Conservation (phyloP, 1,284 basidiomycete genomes). For the Phellopilus nigrolimitatus region DNA sequence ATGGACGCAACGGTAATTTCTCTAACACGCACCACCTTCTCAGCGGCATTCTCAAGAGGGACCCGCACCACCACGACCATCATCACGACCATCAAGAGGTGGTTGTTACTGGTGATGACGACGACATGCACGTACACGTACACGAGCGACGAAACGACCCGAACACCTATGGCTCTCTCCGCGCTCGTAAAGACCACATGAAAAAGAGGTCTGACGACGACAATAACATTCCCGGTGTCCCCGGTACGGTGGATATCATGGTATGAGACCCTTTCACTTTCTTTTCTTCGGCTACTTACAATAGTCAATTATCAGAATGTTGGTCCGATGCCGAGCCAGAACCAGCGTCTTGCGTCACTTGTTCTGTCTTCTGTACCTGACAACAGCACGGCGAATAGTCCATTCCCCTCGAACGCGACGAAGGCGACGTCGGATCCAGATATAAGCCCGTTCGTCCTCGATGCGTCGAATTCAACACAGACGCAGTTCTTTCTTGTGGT, state of each 20-base stretch:
- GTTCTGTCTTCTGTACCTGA: constrained; percentile 31
- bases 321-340: constrained; percentile 26
- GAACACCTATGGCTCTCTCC: too few species aligned
- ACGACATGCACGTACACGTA: constrained; percentile 24
- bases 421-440: constrained; percentile 20
- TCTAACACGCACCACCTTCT: background rate
- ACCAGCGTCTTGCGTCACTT: constrained; percentile 43
- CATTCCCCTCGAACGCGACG: constrained; percentile 24
- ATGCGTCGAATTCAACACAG: constrained; percentile 48
- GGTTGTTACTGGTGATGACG: constrained; percentile 26
- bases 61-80: constrained; percentile 22
- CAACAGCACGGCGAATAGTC: constrained; percentile 4
- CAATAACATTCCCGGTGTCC: constrained; percentile 26
- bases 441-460: constrained; percentile 42
- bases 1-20: constrained; percentile 9
- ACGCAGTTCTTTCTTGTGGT: constrained; percentile 50
- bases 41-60: constrained; percentile 14
- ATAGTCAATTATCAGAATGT: constrained; percentile 29
- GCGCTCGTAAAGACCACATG: too few species aligned
- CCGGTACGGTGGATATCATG: constrained; percentile 46
- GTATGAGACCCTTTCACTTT: constrained; percentile 30
- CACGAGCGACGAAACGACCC: constrained; percentile 22
- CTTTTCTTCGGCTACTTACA: constrained; percentile 26
- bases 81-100: constrained; percentile 23
- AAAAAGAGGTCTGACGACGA: constrained; percentile 24